Evolutionary conservation across 352 stramenopile species (phyloP), one percentile per base, ranked within the genome.

Genomic region (Lagenidium sp.): DNA sequence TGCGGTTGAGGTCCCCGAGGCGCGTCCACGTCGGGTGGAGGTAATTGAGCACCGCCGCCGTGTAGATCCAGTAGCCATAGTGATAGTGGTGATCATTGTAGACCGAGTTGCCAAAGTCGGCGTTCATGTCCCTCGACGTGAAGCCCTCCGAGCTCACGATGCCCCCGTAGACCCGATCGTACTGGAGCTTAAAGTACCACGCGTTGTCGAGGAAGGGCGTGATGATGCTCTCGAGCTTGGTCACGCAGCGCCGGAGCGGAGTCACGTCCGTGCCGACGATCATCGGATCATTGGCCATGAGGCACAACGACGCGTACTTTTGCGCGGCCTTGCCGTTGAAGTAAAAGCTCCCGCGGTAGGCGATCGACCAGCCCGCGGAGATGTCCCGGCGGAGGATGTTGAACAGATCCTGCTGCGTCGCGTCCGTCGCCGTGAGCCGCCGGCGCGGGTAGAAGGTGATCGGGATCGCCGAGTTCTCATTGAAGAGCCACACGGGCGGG

Each of bases 1-100:
- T 75, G 16, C 44, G 29, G 57, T 85, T 88, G 4, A 85, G 59
- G 4, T 73, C 58, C 32, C 41, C 48, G 16, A 85, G 48, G 11
- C 59, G 59, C 22, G 22, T 42, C 76, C 73, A 84, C 6, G 63
- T 82, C 45, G 68, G 76, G 41, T 88, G 70, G 35, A 88, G 49
- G 44, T 74, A 73, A 52, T 88, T 88, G 53, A 85, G 50, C 19
- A 85, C 60, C 1, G 73, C 75, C 21, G 63, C 60, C 25, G 65
- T 65, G 57, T 76, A 68, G 38, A 86, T 50, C 74, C 74, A 86
- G 60, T 86, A 86, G 47, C 74, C 74, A 42, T 81, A 86, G 44
- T 84, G 70, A 39, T 74, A 86, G 53, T 86, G 74, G 48, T 86
- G 74, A 51, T 86, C 74, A 23, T 86, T 86, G 66, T 84, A 84